Evolutionary conservation across 768 basidiomycete genomes (phyloP).

Genomic region (Boletus barrowsii): DNA sequence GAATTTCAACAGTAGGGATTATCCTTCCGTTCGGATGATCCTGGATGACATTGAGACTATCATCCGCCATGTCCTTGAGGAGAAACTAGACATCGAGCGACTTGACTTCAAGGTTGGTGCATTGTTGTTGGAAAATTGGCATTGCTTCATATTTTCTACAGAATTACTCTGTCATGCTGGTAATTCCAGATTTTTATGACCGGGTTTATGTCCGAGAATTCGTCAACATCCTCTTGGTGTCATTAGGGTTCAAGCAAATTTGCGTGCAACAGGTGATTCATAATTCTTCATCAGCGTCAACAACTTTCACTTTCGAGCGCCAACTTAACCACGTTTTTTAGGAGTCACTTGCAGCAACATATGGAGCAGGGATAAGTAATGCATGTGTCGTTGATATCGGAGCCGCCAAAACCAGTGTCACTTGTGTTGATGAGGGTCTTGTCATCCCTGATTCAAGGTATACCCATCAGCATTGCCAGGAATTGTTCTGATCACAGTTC

Average conservation of each 20-base stretch:
- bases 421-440: slow-evolving; percentile 93
- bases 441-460: slow-evolving; percentile 86
- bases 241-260: slow-evolving; percentile 90
- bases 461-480: slow-evolving; percentile 8
- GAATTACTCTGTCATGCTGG: slow-evolving; percentile 84
- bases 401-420: slow-evolving; percentile 75
- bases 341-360: slow-evolving; percentile 92
- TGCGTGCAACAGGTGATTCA: slow-evolving; percentile 79
- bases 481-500: slow-evolving; percentile 4
- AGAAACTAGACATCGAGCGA: slow-evolving; percentile 52
- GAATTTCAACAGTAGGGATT: slow-evolving; percentile 80
- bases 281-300: neutral
- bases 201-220: slow-evolving; percentile 79
- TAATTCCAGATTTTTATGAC: slow-evolving; percentile 92
- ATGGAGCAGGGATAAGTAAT: slow-evolving; percentile 90
- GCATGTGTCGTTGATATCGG: slow-evolving; percentile 98
- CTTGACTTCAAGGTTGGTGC: slow-evolving; percentile 58
- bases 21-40: slow-evolving; percentile 63
- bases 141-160: slow-evolving; percentile 28
- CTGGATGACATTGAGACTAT: slow-evolving; percentile 79
- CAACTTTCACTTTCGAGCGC: too few species aligned
- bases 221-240: slow-evolving; percentile 64
- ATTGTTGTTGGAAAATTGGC: neutral
- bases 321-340: slow-evolving; percentile 27
- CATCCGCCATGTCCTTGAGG: slow-evolving; percentile 56